A percentile compares a stretch with the other conserved stretches of the same genome.
Conservation (phyloP, 495 filamentous ascomycete species). For the Amniculicola lignicola region DNA sequence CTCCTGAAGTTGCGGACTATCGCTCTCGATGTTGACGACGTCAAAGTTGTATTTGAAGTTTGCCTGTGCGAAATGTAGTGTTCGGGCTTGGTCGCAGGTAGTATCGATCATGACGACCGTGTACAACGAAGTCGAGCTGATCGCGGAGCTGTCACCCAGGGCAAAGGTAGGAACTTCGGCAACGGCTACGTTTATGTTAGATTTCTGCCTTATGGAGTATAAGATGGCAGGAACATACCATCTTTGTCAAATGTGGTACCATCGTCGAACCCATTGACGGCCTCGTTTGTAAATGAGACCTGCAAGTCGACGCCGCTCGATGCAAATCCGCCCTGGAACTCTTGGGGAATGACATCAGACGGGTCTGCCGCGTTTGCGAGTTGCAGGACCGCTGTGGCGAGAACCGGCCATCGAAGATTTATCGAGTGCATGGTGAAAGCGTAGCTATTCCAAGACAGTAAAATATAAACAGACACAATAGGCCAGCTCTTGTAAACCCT, state of each 20-base stretch:
- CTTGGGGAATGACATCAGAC: too few species aligned
- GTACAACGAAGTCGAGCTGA: slow-evolving; percentile 6
- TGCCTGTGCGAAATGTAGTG: slow-evolving; percentile 23
- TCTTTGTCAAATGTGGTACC: slow-evolving; percentile 19
- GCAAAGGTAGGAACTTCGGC: slow-evolving; percentile 22
- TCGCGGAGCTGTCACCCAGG: slow-evolving; percentile 28
- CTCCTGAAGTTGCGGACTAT: neutral
- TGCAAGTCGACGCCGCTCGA: slow-evolving; percentile 9
- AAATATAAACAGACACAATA: too few species aligned
- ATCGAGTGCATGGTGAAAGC: too few species aligned
- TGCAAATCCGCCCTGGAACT: slow-evolving; percentile 9
- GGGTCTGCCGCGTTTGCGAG: too few species aligned
- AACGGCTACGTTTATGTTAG: slow-evolving; percentile 20
- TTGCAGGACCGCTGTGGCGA: too few species aligned
- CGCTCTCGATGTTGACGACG: slow-evolving; percentile 9
- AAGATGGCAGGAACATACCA: slow-evolving; percentile 3
- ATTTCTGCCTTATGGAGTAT: neutral
- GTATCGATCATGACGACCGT: slow-evolving; percentile 32
- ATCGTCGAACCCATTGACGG: slow-evolving; percentile 17
- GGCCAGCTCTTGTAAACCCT: too few species aligned
- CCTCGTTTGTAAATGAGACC: slow-evolving; percentile 12
- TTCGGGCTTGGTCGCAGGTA: slow-evolving; percentile 16
- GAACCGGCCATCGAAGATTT: too few species aligned
- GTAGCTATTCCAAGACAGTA: too few species aligned
- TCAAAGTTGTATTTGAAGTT: slow-evolving; percentile 22